These are phyloP conservation scores for Chytriomyces sp. DNA, from an alignment of 192 early-diverging fungal genomes.

Conservation along the genomic window DNA sequence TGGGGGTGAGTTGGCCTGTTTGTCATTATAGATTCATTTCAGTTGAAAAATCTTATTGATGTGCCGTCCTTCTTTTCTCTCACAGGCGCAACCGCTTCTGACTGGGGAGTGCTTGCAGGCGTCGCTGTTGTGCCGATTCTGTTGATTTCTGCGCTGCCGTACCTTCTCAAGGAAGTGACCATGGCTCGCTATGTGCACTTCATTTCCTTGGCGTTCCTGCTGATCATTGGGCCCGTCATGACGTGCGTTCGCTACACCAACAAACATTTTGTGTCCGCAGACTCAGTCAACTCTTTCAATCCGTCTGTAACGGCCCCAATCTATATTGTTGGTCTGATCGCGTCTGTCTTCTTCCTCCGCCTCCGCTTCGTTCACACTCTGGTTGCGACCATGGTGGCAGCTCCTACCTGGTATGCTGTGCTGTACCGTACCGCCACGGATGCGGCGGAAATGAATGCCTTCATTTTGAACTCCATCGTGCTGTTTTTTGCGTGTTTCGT, in stretches of 20 bases:
- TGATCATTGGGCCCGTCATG: slow-evolving; percentile 46
- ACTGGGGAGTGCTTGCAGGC: slow-evolving; percentile 27
- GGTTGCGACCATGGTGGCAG: slow-evolving; percentile 35
- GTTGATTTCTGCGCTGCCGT: slow-evolving; percentile 9
- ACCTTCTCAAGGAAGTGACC: not conserved
- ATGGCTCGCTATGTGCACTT: slow-evolving; percentile 41
- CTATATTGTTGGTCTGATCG: slow-evolving; percentile 49
- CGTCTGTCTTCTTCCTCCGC: slow-evolving; percentile 48
- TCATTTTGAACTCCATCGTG: slow-evolving; percentile 37
- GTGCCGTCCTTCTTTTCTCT: not conserved
- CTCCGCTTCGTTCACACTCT: slow-evolving; percentile 50
- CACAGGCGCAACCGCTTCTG: slow-evolving; percentile 13
- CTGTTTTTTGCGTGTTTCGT: slow-evolving; percentile 43
- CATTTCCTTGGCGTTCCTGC: slow-evolving; percentile 38
- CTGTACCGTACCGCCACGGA: slow-evolving; percentile 24
- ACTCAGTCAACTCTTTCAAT: slow-evolving; percentile 26
- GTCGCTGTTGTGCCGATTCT: slow-evolving; percentile 19
- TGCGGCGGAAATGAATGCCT: slow-evolving; percentile 12
- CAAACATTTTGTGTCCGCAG: slow-evolving; percentile 7
- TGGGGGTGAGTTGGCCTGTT: not conserved
- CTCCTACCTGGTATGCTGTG: slow-evolving; percentile 45
- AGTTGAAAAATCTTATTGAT: not conserved
- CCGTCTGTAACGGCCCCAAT: slow-evolving; percentile 46
- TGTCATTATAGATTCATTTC: not conserved
- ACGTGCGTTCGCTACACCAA: slow-evolving; percentile 45